Evolutionary conservation across 768 basidiomycete species (phyloP), one percentile per base, ranked within the genome.

Genomic region (Boletales sp.): DNA sequence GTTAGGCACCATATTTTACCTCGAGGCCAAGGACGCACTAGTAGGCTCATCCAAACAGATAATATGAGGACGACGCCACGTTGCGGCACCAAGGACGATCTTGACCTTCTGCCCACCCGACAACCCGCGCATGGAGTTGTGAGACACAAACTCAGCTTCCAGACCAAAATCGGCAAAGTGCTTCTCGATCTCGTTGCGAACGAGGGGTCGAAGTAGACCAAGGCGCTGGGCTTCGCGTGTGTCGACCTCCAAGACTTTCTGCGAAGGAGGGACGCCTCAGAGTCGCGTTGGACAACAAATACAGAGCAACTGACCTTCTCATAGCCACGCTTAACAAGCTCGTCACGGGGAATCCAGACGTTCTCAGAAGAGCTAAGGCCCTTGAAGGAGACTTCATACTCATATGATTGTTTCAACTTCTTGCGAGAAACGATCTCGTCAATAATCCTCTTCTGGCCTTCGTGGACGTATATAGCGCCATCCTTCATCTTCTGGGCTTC

Each of bases 81-180:
- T 96, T 36, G 94, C 94, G 56, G 94, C 94, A 74, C 91, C 94
- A 61, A 97, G 89, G 41, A 96, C 94, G 64, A 97, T 93, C 87
- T 97, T 97, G 71, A 97, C 94, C 77, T 97, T 97, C 76, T 97
- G 94, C 70, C 94, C 94, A 72, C 94, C 94, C 57, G 94, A 95
- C 41, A 96, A 84, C 82, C 94, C 94, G 54, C 94, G 83, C 96
- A 98, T 99, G 61, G 87, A 88, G 83, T 98, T 99, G 81, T 99
- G 96, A 21, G 91, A 91, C 58, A 95, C 93, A 72, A 99, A 98
- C 78, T 98, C 96, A 56, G 96, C 78, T 76, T 99, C 96, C 63
- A 99, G 90, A 76, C 96, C 94, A 64, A 98, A 97, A 79, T 98
- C 95, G 54, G 90, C 91, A 61, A 98, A 95, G 81, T 97, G 94